A percentile compares a stretch with the other conserved stretches of the same genome.
These are phyloP conservation scores for Ophiocordyceps sinensis DNA, from an alignment of 2,329 filamentous ascomycete species.

Conservation along the genomic window DNA sequence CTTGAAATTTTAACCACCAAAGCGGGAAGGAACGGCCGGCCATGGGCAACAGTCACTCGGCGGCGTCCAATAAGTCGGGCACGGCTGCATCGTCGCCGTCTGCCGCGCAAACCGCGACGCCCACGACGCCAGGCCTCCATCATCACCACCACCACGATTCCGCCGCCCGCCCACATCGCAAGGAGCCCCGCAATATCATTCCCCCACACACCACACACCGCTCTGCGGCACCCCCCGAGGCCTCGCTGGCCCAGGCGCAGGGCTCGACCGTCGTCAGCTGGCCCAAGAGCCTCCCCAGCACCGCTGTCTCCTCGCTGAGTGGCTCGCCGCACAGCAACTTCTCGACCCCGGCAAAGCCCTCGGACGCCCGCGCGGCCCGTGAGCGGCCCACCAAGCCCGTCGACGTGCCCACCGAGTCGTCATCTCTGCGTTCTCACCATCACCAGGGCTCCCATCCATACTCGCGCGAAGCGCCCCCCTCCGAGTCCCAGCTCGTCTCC, in stretches of 20 bases:
- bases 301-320: constrained; percentile 33
- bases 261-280: constrained; percentile 37
- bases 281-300: constrained; percentile 31
- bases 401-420: constrained; percentile 34
- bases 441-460: constrained; percentile 8
- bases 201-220: constrained; percentile 39
- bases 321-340: constrained; percentile 28
- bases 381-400: constrained; percentile 39
- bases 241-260: constrained; percentile 45
- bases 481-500: constrained; percentile 29
- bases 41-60: constrained; percentile 25
- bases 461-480: constrained; percentile 7
- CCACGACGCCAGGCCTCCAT: constrained; percentile 3
- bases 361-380: constrained; percentile 12
- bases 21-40: background rate
- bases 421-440: constrained; percentile 20
- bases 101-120: constrained; percentile 9
- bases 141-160: too few species aligned
- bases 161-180: constrained; percentile 18
- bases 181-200: constrained; percentile 32
- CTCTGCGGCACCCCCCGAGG: constrained; percentile 45
- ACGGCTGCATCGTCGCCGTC: constrained; percentile 16
- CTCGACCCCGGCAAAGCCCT: constrained; percentile 13
- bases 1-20: background rate
- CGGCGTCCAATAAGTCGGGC: constrained; percentile 15